Conservation (phyloP, 192 early-diverging fungal species). For the Entomortierella beljakovae region DNA sequence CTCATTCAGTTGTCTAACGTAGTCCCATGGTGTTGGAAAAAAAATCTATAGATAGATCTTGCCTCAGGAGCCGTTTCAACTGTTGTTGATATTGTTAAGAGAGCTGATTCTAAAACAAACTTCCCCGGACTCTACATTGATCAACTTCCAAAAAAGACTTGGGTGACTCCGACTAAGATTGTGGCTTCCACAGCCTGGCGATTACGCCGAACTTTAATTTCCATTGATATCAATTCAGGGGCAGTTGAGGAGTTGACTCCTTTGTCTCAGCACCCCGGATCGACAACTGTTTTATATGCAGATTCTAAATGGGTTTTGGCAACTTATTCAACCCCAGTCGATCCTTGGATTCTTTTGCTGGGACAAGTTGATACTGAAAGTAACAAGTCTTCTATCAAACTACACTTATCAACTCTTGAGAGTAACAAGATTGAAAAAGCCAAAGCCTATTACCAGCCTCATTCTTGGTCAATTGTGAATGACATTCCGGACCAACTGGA, state of each 20-base stretch:
- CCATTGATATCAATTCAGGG: constrained; percentile 58
- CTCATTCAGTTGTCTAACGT: background rate
- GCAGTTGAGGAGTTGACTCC: constrained; percentile 64
- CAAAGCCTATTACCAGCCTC: constrained; percentile 24
- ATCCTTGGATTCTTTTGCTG: constrained; percentile 59
- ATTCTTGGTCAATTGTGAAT: constrained; percentile 48
- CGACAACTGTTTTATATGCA: constrained; percentile 59
- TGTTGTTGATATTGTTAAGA: constrained; percentile 56
- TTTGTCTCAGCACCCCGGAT: constrained; percentile 50
- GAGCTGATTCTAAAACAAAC: constrained; percentile 45
- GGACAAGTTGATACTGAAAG: constrained; percentile 21
- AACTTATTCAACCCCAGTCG: constrained; percentile 63
- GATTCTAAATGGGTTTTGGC: constrained; percentile 58
- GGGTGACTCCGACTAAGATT: constrained; percentile 32
- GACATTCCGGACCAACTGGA: constrained; percentile 49
- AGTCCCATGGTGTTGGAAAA: background rate
- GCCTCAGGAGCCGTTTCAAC: constrained; percentile 21
- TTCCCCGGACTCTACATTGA: constrained; percentile 81
- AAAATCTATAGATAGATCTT: constrained; percentile 9
- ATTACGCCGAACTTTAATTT: constrained; percentile 34
- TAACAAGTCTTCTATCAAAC: constrained; percentile 5
- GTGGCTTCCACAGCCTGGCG: constrained; percentile 36
- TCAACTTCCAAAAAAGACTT: constrained; percentile 59
- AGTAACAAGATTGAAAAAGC: constrained; percentile 32
- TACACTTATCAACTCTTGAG: constrained; percentile 31